Evolutionary conservation across 1,139 yeast genomes (phyloP), one percentile per base, ranked within the genome.

Genomic region (Nakaseomyces sp.): DNA sequence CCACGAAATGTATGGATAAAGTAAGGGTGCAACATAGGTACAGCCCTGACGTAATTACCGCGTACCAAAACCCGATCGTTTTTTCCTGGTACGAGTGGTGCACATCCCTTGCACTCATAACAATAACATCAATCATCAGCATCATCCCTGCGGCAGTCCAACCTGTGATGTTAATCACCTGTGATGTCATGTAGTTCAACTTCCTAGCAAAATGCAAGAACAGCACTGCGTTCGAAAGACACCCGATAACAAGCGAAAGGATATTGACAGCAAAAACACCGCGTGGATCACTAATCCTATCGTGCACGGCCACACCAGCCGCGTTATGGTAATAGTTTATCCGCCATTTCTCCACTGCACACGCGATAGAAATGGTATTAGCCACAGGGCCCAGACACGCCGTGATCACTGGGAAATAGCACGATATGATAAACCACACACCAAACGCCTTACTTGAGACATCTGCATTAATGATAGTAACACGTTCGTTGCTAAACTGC

Each of bases 331-430:
- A 35, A 4, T 5, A 24, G 25, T 26, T 33, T 37, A 13, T 25
- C 47, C 83, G 66, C 95, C 95, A 85, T 43, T 73, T 71, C 47
- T 82, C 81, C 0, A 80, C 77, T n/a, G 83, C 69, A 1, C 89
- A 84, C 2, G 82, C 77, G 5, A 83, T 67, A 0, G 89, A 80
- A 36, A 79, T 72, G 71, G 83, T 73, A 53, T 84, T 84, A 4
- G 89, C 80, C 26, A 85, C 56, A 0, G 95, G 94, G 0, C 93
- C 93, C 33, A 81, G 55, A 52, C 89, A 82, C 1, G 93, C 88
- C 0, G 88, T 79, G 2, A 81, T 59, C 13, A 85, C 71, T 0
- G 95, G 95, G 53, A 84, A 72, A 53, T 77, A 77, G 4, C 82
- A 72, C 1, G 87, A 77, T 1, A 79, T 64, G 13, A 71, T 55